Percentiles rank a stretch among this genome's conserved stretches.
Evolutionary conservation across 140 eudicot genomes (phyloP).

Genomic region (Bidens hawaiensis): DNA sequence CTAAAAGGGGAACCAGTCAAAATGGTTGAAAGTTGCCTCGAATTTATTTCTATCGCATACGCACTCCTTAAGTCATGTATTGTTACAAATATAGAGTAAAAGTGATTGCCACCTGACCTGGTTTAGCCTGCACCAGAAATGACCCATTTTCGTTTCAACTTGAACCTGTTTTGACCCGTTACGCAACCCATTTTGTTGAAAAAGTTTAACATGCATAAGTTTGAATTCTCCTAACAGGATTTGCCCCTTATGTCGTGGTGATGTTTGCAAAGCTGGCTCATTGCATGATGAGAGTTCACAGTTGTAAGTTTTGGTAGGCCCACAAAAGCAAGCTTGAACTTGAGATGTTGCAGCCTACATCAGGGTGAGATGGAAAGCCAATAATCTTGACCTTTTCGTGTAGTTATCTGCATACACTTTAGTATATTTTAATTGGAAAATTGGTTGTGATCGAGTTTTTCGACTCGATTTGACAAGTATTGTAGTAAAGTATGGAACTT

Average conservation of each 20-base stretch:
- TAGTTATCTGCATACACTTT: conserved; percentile 3
- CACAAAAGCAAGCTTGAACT: conserved; percentile 9
- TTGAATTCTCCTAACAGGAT: conserved; percentile 49
- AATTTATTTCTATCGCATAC: neutral
- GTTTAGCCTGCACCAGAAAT: neutral
- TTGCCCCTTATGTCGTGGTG: conserved; percentile 88
- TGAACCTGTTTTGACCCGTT: neutral
- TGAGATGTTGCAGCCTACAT: neutral
- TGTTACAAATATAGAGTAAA: neutral
- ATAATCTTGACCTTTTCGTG: neutral
- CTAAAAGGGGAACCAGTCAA: neutral
- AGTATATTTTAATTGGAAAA: conserved; percentile 23
- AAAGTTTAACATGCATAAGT: neutral
- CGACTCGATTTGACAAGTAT: neutral
- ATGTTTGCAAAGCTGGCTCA: conserved; percentile 51
- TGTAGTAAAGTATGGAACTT: conserved; percentile 12
- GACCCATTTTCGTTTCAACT: neutral
- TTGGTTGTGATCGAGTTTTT: conserved; percentile 14
- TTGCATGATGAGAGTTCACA: conserved; percentile 19
- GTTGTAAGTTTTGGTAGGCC: conserved; percentile 7
- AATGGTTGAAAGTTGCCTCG: neutral
- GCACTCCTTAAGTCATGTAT: neutral
- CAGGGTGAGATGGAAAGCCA: conserved; percentile 7
- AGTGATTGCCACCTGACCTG: neutral
- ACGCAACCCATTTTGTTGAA: neutral